Conservation (phyloP, 495 filamentous ascomycete genomes). For the Tuber melanosporum region DNA sequence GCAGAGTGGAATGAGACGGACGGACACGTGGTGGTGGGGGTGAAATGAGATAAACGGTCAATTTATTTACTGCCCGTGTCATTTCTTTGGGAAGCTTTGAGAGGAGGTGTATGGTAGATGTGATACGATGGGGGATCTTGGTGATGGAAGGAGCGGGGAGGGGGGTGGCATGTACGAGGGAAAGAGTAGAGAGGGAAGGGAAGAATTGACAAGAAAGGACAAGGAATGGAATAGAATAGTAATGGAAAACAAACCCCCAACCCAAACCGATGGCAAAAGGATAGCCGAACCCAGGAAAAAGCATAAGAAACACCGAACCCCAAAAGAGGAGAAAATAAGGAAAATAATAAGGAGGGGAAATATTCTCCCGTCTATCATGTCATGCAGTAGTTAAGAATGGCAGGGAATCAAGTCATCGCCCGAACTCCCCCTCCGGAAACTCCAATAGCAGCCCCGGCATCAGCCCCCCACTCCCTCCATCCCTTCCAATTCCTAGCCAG, state of each 20-base stretch:
- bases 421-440: slow-evolving; percentile 15
- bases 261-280: neutral
- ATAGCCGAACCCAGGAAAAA: neutral
- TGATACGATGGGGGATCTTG: neutral
- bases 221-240: neutral
- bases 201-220: neutral
- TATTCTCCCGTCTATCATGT: neutral
- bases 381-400: neutral
- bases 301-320: neutral
- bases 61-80: neutral
- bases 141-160: too few species aligned
- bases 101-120: neutral
- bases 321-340: neutral
- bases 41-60: neutral
- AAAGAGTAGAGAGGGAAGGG: neutral
- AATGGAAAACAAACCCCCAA: neutral
- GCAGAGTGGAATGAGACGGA: neutral
- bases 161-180: neutral
- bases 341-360: neutral
- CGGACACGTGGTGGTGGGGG: neutral
- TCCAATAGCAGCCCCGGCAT: neutral
- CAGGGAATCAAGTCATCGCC: slow-evolving; percentile 15
- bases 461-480: slow-evolving; percentile 29
- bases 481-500: slow-evolving; percentile 35
- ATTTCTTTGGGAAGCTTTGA: neutral